Evolutionary conservation across 257 asterid genomes (phyloP).

Genomic region (Solanum sitiens): DNA sequence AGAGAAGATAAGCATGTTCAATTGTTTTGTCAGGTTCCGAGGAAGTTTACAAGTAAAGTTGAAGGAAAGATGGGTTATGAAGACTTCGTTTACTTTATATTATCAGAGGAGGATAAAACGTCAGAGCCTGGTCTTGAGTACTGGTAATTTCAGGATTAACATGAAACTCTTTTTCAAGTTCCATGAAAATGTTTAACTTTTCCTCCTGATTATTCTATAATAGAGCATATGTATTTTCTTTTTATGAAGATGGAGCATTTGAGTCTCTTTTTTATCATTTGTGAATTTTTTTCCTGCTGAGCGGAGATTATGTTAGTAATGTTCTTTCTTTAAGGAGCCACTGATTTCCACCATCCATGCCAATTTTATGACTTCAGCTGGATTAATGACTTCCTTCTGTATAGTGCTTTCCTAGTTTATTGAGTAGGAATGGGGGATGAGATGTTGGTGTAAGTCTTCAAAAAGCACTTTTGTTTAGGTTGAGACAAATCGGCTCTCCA

Average conservation of each 20-base stretch:
- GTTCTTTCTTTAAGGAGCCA: background rate
- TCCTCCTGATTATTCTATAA: background rate
- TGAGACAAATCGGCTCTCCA: background rate
- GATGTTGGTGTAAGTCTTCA: background rate
- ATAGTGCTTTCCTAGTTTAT: background rate
- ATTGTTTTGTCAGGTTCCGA: slow-evolving; percentile 53
- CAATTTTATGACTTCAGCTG: background rate
- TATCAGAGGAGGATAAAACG: slow-evolving; percentile 97
- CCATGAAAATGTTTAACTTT: background rate
- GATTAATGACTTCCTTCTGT: background rate
- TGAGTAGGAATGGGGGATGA: background rate
- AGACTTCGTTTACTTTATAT: slow-evolving; percentile 93
- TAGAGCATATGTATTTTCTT: background rate
- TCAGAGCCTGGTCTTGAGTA: slow-evolving; percentile 98
- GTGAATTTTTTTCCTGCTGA: background rate
- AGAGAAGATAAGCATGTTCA: background rate
- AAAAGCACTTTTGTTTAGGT: background rate
- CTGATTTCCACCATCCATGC: background rate
- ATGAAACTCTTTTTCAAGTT: background rate
- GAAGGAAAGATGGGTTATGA: slow-evolving; percentile 99
- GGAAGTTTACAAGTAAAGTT: slow-evolving; percentile 95
- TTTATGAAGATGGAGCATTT: background rate
- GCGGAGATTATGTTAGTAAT: background rate
- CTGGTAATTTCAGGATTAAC: slow-evolving; percentile 44
- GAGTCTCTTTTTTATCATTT: background rate